Base-by-base conservation (phyloP, 768 basidiomycete species). In the Scleroderma bovista region DNA sequence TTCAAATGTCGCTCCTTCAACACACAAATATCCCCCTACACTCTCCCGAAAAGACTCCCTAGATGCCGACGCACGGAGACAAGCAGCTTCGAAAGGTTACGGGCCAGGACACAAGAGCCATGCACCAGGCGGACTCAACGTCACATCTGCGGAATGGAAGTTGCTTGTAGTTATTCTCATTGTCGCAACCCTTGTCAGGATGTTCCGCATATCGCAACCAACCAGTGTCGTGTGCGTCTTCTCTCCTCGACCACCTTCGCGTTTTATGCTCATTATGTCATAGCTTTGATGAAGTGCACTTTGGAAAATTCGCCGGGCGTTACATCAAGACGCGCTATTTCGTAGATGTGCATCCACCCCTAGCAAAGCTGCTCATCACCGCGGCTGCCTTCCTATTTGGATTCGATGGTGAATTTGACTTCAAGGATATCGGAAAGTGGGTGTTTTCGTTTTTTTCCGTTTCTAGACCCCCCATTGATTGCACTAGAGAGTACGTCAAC, bases 211-310 rank as follows among this genome's bases (percentile, higher is more conserved):
- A 39, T 89, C 87, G 38, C 81, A 83, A 61, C 95, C 95, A 0
- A 76, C 82, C 50, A 93, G 92, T 60, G 92, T 99, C 37, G 95
- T 99, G 91, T 94, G 57, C 72, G 90, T 78, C 3, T 11, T 12
- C 6, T 29, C 1, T 39, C n/a, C 31, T 47, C 17, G 40, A 19
- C 11, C 41, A 17, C 7, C 6, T 13, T 32, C 19, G 1, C 36
- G 23, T 23, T 29, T 34, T 7, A 26, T 20, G 34, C 51, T 60
- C n/a, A 51, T 23, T 4, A 31, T 24, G 10, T 29, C 17, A 13
- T 59, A 96, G 94, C 38, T 98, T 98, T 67, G 95, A 98, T 64
- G 95, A 98, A 67, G 95, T 97, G 0, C 95, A 98, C 66, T 98
- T 98, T 66, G 95, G 95, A 52, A 96, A 96, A 67, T 98, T 98